Conservation (phyloP, 768 basidiomycete genomes). For the Sistotremastrum suecicum region DNA sequence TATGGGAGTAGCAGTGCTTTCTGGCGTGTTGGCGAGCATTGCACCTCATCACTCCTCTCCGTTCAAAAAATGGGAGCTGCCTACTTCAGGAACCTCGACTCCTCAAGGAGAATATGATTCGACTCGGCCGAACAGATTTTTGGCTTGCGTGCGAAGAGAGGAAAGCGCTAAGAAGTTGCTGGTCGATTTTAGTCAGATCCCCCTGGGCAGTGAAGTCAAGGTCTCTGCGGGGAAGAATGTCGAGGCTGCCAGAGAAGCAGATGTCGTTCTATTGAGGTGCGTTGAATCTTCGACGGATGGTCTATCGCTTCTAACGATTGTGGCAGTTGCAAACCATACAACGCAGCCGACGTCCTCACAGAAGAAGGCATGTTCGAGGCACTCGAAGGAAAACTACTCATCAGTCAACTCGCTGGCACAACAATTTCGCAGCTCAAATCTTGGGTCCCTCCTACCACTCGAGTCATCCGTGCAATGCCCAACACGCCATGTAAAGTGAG, state of each 20-base stretch:
- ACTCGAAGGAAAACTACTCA: slow-evolving; percentile 77
- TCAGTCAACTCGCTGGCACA: slow-evolving; percentile 96
- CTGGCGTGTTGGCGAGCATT: slow-evolving; percentile 80
- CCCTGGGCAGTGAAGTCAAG: slow-evolving; percentile 52
- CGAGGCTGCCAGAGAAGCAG: slow-evolving; percentile 51
- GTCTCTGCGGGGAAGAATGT: slow-evolving; percentile 60
- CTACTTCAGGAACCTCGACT: slow-evolving; percentile 61
- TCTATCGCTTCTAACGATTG: neutral
- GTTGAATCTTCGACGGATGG: slow-evolving; percentile 11
- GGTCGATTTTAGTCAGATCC: slow-evolving; percentile 39
- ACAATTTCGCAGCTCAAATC: slow-evolving; percentile 67
- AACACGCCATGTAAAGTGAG: slow-evolving; percentile 91
- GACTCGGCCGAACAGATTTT: slow-evolving; percentile 64
- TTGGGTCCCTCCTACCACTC: slow-evolving; percentile 66
- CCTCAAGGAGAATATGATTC: slow-evolving; percentile 49
- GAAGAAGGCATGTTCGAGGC: slow-evolving; percentile 72
- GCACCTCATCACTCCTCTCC: slow-evolving; percentile 27
- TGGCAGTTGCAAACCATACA: slow-evolving; percentile 83
- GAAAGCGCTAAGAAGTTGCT: slow-evolving; percentile 60
- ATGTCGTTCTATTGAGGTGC: slow-evolving; percentile 85
- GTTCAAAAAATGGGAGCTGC: slow-evolving; percentile 46
- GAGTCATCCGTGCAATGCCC: slow-evolving; percentile 92
- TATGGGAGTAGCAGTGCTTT: slow-evolving; percentile 92
- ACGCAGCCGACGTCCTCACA: slow-evolving; percentile 59
- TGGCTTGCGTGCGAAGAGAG: slow-evolving; percentile 75